phyloP scores from a whole-genome alignment of 768 basidiomycete genomes.

The Leccinum broughii region DNA sequence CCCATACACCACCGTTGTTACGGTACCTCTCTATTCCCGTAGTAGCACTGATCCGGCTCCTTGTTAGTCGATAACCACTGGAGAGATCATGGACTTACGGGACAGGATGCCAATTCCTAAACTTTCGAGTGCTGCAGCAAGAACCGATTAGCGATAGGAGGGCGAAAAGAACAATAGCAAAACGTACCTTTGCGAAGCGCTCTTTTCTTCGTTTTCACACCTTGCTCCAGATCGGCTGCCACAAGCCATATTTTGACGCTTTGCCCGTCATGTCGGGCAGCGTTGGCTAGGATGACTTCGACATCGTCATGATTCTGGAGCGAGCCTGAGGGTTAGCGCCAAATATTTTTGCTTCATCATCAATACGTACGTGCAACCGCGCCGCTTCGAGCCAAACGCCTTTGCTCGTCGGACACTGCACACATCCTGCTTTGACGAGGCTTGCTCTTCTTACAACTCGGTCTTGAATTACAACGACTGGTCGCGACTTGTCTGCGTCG shows the following conservation, averaged over 20 bases:
- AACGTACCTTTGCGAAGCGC: constrained; percentile 84
- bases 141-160: neutral
- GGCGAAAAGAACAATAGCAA: neutral
- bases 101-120: constrained; percentile 91
- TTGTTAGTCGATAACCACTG: constrained; percentile 1
- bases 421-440: constrained; percentile 90
- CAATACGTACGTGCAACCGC: constrained; percentile 72
- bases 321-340: constrained; percentile 4
- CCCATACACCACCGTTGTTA: constrained; percentile 97
- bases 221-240: constrained; percentile 86
- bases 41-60: constrained; percentile 53
- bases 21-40: constrained; percentile 51
- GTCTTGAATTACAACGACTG: no score
- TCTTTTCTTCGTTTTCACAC: constrained; percentile 82
- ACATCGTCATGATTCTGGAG: constrained; percentile 85
- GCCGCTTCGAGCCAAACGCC: constrained; percentile 99
- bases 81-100: constrained; percentile 58
- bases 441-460: constrained; percentile 46
- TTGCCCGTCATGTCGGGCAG: constrained; percentile 91
- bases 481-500: no score
- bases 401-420: constrained; percentile 94
- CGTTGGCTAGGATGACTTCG: constrained; percentile 90
- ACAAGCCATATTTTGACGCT: constrained; percentile 97
- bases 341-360: neutral
- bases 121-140: constrained; percentile 77